Evolutionary conservation across 2,329 filamentous ascomycete genomes (phyloP).

Genomic region (Phoma sp.): DNA sequence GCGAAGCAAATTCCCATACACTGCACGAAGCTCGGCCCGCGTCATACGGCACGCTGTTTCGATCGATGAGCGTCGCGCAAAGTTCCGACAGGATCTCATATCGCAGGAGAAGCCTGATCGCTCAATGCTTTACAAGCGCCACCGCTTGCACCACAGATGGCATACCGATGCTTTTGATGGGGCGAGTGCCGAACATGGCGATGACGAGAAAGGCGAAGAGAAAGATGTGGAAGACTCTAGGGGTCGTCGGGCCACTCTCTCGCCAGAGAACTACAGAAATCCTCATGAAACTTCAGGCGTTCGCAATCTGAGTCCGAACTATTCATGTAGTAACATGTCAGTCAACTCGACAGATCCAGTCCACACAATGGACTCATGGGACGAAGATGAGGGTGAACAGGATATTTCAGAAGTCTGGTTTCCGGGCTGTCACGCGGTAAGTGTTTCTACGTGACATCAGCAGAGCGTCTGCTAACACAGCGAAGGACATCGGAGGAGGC

Average conservation of each 20-base stretch:
- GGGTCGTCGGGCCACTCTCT: constrained; percentile 33
- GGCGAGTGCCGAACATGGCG: constrained; percentile 16
- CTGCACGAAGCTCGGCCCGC: constrained; percentile 59
- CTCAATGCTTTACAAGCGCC: constrained; percentile 35
- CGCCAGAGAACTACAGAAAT: constrained; percentile 40
- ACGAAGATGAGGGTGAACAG: constrained; percentile 59
- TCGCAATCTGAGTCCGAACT: constrained; percentile 39
- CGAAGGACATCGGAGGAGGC: constrained; percentile 73
- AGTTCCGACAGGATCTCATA: constrained; percentile 74
- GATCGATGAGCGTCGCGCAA: constrained; percentile 73
- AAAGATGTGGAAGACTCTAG: constrained; percentile 18
- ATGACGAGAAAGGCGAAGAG: constrained; percentile 12
- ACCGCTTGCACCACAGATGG: constrained; percentile 25
- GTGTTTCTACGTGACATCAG: constrained; percentile 6
- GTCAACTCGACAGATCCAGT: constrained; percentile 39
- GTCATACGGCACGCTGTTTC: constrained; percentile 73
- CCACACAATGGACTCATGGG: constrained; percentile 28
- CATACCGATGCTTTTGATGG: constrained; percentile 11
- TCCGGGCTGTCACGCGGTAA: constrained; percentile 71
- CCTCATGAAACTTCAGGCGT: constrained; percentile 44
- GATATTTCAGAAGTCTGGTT: constrained; percentile 86
- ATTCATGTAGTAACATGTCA: constrained; percentile 36
- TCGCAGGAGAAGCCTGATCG: constrained; percentile 50
- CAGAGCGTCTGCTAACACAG: not conserved
- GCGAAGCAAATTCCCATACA: constrained; percentile 75